Evolutionary conservation across 495 filamentous ascomycete genomes (phyloP).

Genomic region (Letharia columbiana): DNA sequence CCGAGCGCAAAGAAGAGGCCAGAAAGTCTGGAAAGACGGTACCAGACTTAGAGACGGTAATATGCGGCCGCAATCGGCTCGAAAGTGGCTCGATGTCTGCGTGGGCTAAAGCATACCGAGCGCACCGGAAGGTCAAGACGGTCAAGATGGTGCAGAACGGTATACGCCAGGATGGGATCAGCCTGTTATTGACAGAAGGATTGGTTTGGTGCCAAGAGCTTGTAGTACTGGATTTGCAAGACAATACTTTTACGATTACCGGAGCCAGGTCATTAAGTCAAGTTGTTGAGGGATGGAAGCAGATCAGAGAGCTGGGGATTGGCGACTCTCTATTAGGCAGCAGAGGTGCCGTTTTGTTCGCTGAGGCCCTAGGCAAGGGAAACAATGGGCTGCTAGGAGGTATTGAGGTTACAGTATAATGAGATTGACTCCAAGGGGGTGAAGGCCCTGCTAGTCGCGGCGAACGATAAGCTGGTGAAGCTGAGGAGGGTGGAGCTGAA

Average conservation of each 20-base stretch:
- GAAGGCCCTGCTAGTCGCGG: conserved; percentile 56
- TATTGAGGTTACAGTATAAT: conserved; percentile 84
- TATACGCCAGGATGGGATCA: conserved; percentile 87
- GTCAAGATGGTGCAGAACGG: conserved; percentile 99
- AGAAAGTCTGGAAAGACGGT: conserved; percentile 55
- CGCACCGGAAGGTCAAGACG: conserved; percentile 65
- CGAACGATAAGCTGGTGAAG: conserved; percentile 54
- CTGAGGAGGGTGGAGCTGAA: conserved; percentile 85
- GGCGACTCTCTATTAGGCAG: conserved; percentile 77
- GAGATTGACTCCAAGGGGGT: conserved; percentile 73
- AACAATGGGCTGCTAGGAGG: conserved; percentile 69
- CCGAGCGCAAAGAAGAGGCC: conserved; percentile 70
- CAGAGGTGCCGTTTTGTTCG: conserved; percentile 69
- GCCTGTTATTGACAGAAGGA: conserved; percentile 64
- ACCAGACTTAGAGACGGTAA: conserved; percentile 79
- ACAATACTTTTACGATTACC: conserved; percentile 86
- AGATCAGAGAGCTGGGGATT: conserved; percentile 74
- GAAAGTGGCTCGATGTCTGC: conserved; percentile 94
- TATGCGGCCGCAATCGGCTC: conserved; percentile 90
- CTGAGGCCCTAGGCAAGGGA: conserved; percentile 60
- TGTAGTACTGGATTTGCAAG: conserved; percentile 78
- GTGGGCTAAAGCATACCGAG: conserved; percentile 78
- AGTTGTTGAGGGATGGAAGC: conserved; percentile 64
- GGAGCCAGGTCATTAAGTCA: conserved; percentile 72
- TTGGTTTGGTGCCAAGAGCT: conserved; percentile 57